Conservation (phyloP, 1,284 basidiomycete genomes). For the Melampsora larici-populina region DNA sequence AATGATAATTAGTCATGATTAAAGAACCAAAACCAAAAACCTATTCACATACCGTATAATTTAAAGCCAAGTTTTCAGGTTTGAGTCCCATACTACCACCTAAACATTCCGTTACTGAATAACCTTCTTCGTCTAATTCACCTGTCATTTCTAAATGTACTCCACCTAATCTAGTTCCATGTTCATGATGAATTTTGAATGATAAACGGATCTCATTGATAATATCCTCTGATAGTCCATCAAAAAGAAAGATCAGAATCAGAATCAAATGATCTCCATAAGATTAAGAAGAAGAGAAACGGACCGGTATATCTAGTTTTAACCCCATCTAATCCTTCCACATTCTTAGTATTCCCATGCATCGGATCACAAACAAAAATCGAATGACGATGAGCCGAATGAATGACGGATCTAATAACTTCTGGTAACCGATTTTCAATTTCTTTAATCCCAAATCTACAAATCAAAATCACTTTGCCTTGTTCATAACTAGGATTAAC, state of each 20-base stretch:
- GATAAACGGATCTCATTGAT: constrained; percentile 80
- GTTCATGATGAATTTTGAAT: constrained; percentile 71
- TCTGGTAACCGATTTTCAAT: constrained; percentile 58
- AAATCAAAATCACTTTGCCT: constrained; percentile 85
- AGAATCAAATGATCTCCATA: not conserved
- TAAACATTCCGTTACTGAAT: constrained; percentile 70
- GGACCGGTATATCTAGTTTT: constrained; percentile 57
- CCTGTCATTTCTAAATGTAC: constrained; percentile 95
- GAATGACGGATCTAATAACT: constrained; percentile 79
- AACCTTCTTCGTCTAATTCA: constrained; percentile 86
- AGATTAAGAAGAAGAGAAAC: constrained; percentile 65
- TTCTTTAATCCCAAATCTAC: constrained; percentile 76
- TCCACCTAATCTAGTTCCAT: constrained; percentile 76
- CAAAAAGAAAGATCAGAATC: constrained; percentile 51
- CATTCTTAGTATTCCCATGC: constrained; percentile 69
- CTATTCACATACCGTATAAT: constrained; percentile 57
- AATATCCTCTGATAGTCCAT: constrained; percentile 79
- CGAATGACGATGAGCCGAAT: constrained; percentile 66
- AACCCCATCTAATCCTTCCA: constrained; percentile 49
- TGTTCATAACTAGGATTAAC: constrained; percentile 78
- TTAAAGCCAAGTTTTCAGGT: constrained; percentile 59
- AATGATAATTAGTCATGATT: not conserved
- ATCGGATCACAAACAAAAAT: constrained; percentile 95
- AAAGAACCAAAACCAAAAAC: not conserved
- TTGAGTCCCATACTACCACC: constrained; percentile 61